Evolutionary conservation across 306 rosid genomes (phyloP), one percentile per base, ranked within the genome.

Genomic region (Quercus glauca): DNA sequence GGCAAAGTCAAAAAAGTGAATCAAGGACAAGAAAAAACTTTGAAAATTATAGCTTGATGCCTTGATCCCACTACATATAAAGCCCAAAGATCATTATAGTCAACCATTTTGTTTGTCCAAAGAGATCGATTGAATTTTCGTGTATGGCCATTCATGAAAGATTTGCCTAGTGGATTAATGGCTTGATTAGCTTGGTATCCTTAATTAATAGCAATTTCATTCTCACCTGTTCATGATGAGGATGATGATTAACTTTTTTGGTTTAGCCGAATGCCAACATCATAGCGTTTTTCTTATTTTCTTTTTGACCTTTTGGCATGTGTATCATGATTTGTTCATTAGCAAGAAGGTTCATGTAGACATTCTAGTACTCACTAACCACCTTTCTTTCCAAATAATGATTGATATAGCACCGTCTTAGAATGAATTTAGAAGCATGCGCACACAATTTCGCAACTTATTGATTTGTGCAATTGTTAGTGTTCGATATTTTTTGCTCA

Each of bases 381-480:
- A 13, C 53, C 53, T 49, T 0, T 12, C 17, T 49, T 49, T 11
- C 53, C 15, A 49, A 49, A 49, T 49, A 49, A 49, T 49, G 53
- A 49, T 49, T 49, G 53, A 49, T 49, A 49, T 49, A 49, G 53
- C 53, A 49, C 53, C 53, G 1, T 41, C 45, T 41, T 41, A 41
- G 45, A 41, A 41, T 41, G 0, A 7, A 41, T 8, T 3, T 41
- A 41, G 1, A 41, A 41, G 45, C 3, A 41, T 7, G 45, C 3
- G 0, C 11, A 7, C 2, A 41, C 3, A 41, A 41, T 8, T 37
- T 37, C 0, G 0, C 45, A 37, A 37, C 0, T 37, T 2, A 0
- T 37, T 37, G 2, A 7, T 7, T 41, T 8, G 45, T 41, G 45
- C 1, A 41, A 41, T 2, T 8, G 45, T 7, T 8, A 41, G 2